Conservation (phyloP, 371 early-diverging fungal genomes). For the Cokeromyces recurvatus region DNA sequence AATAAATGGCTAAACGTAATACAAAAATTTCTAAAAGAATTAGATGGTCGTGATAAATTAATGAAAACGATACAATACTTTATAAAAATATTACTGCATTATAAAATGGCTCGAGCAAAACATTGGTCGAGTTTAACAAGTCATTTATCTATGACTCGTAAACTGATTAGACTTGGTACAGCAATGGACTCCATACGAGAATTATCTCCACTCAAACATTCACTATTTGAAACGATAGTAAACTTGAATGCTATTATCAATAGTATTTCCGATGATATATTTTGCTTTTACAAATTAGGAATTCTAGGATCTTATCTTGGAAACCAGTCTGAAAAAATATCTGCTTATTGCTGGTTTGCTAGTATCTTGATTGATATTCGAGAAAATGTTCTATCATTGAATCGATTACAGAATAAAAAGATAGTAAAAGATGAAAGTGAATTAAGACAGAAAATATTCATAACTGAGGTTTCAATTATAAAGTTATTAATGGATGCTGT, state of each 20-base stretch:
- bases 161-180: slow-evolving; percentile 67
- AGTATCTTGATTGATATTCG: slow-evolving; percentile 52
- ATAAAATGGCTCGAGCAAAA: slow-evolving; percentile 32
- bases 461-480: slow-evolving; percentile 44
- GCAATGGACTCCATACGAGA: slow-evolving; percentile 55
- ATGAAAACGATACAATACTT: slow-evolving; percentile 77
- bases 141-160: slow-evolving; percentile 70
- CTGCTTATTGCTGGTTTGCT: slow-evolving; percentile 57
- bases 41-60: slow-evolving; percentile 86
- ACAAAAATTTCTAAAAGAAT: slow-evolving; percentile 27
- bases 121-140: slow-evolving; percentile 53
- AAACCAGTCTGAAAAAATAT: slow-evolving; percentile 44
- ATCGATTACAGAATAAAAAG: slow-evolving; percentile 7
- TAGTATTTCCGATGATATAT: slow-evolving; percentile 72
- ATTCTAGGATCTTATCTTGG: slow-evolving; percentile 39
- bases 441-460: slow-evolving; percentile 13
- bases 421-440: neutral
- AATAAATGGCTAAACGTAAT: no score
- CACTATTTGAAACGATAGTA: slow-evolving; percentile 5
- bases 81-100: slow-evolving; percentile 60
- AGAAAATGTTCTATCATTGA: slow-evolving; percentile 8
- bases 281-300: slow-evolving; percentile 68
- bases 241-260: slow-evolving; percentile 36
- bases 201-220: slow-evolving; percentile 19
- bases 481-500: slow-evolving; percentile 58